Conservation (phyloP, 164 flowering plant genomes). For the Saururus chinensis region DNA sequence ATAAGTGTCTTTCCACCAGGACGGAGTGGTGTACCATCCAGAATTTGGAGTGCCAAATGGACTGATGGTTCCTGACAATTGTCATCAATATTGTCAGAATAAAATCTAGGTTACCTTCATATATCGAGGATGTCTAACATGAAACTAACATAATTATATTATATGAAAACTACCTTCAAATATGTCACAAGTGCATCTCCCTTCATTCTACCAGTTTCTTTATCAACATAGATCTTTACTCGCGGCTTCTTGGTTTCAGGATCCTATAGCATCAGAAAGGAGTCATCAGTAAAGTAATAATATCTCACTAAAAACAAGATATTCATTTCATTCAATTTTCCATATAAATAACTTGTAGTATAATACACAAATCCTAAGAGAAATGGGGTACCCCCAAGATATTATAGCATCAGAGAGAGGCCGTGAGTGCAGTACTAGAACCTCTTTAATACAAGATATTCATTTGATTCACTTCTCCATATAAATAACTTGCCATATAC, state of each 20-base stretch:
- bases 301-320: not conserved
- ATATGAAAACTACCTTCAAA: slow-evolving; percentile 51
- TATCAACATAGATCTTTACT: slow-evolving; percentile 84
- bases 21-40: slow-evolving; percentile 84
- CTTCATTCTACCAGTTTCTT: slow-evolving; percentile 72
- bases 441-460: not conserved
- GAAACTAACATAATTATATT: not conserved
- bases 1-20: slow-evolving; percentile 63
- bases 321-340: no score
- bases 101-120: not conserved
- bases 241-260: slow-evolving; percentile 92
- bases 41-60: slow-evolving; percentile 63
- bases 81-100: not conserved
- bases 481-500: no score
- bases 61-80: slow-evolving; percentile 86
- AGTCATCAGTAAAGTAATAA: not conserved
- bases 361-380: no score
- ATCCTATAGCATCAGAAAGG: slow-evolving; percentile 35
- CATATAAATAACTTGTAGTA: no score
- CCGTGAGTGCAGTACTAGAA: not conserved
- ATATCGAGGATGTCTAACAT: not conserved
- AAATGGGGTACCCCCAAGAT: no score
- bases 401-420: slow-evolving; percentile 27
- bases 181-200: slow-evolving; percentile 93
- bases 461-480: no score